phyloP scores from a whole-genome alignment of 805 yeast species.

The Metschnikowia borealis region DNA sequence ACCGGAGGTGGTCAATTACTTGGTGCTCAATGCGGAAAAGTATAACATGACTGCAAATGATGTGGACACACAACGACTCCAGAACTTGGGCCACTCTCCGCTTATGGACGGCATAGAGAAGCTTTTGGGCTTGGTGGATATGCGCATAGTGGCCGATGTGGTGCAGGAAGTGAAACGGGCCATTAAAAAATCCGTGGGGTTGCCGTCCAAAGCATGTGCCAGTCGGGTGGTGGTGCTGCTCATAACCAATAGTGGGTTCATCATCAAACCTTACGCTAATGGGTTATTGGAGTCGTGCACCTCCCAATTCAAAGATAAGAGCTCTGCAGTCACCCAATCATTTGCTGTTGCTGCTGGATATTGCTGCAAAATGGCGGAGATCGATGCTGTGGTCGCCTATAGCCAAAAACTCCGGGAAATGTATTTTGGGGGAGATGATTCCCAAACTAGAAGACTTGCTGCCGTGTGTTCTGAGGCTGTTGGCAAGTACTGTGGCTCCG shows the following conservation, averaged over 20 bases:
- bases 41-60: conserved; percentile 68
- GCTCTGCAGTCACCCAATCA: conserved; percentile 66
- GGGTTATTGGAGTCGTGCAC: conserved; percentile 54
- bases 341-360: conserved; percentile 82
- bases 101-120: conserved; percentile 82
- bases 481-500: conserved; percentile 58
- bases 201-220: conserved; percentile 88
- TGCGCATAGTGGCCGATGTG: conserved; percentile 43
- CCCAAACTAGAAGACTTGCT: conserved; percentile 46
- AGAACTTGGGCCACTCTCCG: conserved; percentile 75
- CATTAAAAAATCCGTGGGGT: conserved; percentile 70
- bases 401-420: conserved; percentile 45
- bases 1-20: conserved; percentile 83
- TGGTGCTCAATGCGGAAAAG: conserved; percentile 84
- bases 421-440: conserved; percentile 55
- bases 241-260: conserved; percentile 49
- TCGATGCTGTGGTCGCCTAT: conserved; percentile 51
- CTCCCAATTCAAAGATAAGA: conserved; percentile 62
- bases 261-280: conserved; percentile 53
- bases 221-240: conserved; percentile 66
- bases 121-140: conserved; percentile 55
- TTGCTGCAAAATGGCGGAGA: conserved; percentile 57
- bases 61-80: conserved; percentile 73
- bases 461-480: conserved; percentile 63
- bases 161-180: conserved; percentile 50